Base-by-base conservation (phyloP, 345 rosid genomes). In the Aquilaria yunnanensis region DNA sequence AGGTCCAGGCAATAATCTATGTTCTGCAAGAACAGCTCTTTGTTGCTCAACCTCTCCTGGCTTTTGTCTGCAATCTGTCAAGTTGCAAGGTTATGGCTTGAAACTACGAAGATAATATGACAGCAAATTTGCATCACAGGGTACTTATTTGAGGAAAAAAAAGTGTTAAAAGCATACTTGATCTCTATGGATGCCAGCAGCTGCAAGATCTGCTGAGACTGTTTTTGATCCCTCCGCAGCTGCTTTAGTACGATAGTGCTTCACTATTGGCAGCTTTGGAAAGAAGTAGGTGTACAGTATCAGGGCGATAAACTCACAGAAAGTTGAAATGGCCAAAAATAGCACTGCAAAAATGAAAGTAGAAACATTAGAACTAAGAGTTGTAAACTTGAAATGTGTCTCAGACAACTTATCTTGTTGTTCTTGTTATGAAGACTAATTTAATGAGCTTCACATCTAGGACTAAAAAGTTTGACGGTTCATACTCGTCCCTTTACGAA, bases 171-270 rank as follows among this genome's bases (percentile, higher is more conserved):
- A 41, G 50, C 58, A 16, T 14, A 43, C 60, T 59, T 56, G 67
- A 45, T 46, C 64, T 43, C 64, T 70, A 50, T 81, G 77, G 73
- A 91, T 81, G 51, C 96, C 93, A 54, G 84, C 91, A 51, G 96
- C 96, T 37, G 77, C 90, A 70, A 90, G 89, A 70, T 86, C 97
- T 61, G 89, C 86, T 50, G 62, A 45, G 54, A 90, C 96, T 41
- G 89, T 90, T 66, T 72, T 84, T 5, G 96, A 90, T 69, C 97
- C 97, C 82, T 90, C 96, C 2, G 69, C 75, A 12, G 93, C 85
- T 1, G 93, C 96, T 75, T 85, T 90, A 0, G 83, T 34, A 31
- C 88, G 80, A 67, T 82, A 90, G 70, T 90, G 80, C 65, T 84
- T 88, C 60, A 88, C 91, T 2, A 88, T 73, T 1, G 96, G 88